Percentiles rank a stretch among this genome's conserved stretches.
Conservation (phyloP, 139 green algal species). For the Chlamydomonas schloesseri region DNA sequence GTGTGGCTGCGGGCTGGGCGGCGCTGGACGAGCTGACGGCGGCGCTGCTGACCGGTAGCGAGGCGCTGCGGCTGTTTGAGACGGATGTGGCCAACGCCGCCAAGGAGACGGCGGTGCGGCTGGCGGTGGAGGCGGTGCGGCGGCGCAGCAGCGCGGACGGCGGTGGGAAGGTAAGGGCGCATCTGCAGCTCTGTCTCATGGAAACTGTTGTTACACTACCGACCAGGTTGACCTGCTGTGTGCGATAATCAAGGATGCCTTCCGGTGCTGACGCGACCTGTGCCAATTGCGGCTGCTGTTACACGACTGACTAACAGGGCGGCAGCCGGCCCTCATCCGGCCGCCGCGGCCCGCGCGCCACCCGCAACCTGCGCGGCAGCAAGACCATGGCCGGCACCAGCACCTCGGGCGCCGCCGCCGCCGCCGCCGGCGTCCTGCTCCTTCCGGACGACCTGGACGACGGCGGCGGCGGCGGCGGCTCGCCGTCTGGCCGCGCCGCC, state of each 20-base stretch:
- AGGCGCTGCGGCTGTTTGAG: neutral
- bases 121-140: neutral
- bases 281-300: too few species aligned
- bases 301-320: too few species aligned
- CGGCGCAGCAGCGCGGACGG: neutral
- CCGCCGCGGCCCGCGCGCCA: neutral
- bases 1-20: slow-evolving; percentile 16
- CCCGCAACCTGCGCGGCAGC: neutral
- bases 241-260: too few species aligned
- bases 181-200: too few species aligned
- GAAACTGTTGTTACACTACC: too few species aligned
- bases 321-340: too few species aligned
- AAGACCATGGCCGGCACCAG: neutral
- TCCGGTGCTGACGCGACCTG: too few species aligned
- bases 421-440: too few species aligned
- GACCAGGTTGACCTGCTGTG: too few species aligned
- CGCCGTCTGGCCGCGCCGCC: too few species aligned
- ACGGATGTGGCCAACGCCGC: neutral
- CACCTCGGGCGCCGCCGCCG: neutral
- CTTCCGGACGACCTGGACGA: neutral
- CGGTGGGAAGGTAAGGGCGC: neutral
- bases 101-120: neutral
- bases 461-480: too few species aligned
- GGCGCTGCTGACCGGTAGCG: slow-evolving; percentile 5
- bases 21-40: neutral